Evolutionary conservation across 768 basidiomycete species (phyloP).

Genomic region (Pleurotus djamor): DNA sequence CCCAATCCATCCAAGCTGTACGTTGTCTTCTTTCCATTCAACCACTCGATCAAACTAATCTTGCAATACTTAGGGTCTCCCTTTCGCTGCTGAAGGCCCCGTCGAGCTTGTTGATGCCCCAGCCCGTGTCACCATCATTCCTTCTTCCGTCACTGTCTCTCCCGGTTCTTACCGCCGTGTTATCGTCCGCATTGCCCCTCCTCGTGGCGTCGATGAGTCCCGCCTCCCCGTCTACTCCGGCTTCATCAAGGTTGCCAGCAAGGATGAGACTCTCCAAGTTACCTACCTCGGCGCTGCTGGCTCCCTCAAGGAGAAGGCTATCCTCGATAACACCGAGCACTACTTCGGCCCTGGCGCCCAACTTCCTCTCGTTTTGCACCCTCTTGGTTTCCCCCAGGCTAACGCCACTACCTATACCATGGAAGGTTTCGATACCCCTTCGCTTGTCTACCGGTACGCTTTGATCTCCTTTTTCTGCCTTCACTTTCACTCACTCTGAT

Average conservation of each 20-base stretch:
- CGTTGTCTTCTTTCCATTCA: slow-evolving; percentile 9
- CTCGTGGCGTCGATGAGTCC: slow-evolving; percentile 28
- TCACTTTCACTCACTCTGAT: background rate
- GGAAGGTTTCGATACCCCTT: slow-evolving; percentile 36
- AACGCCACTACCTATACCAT: slow-evolving; percentile 47
- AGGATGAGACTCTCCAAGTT: slow-evolving; percentile 33
- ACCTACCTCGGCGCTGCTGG: slow-evolving; percentile 40
- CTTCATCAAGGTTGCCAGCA: slow-evolving; percentile 44
- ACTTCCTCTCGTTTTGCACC: slow-evolving; percentile 39
- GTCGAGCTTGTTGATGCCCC: slow-evolving; percentile 11
- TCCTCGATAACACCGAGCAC: slow-evolving; percentile 2
- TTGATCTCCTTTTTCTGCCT: background rate
- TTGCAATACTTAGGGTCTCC: slow-evolving; percentile 26
- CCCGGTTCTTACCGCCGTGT: background rate
- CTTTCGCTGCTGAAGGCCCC: slow-evolving; percentile 24
- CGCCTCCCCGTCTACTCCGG: slow-evolving; percentile 61
- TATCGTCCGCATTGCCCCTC: slow-evolving; percentile 2
- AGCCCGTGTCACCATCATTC: slow-evolving; percentile 8
- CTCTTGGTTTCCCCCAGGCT: slow-evolving; percentile 33
- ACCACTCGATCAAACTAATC: background rate
- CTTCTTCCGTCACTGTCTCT: slow-evolving; percentile 7
- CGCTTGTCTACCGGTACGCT: slow-evolving; percentile 33
- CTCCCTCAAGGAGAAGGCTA: slow-evolving; percentile 1
- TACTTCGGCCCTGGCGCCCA: slow-evolving; percentile 22
- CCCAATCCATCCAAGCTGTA: slow-evolving; percentile 41